phyloP scores from a whole-genome alignment of 2,329 filamentous ascomycete species.

The Cladosporium velox region DNA sequence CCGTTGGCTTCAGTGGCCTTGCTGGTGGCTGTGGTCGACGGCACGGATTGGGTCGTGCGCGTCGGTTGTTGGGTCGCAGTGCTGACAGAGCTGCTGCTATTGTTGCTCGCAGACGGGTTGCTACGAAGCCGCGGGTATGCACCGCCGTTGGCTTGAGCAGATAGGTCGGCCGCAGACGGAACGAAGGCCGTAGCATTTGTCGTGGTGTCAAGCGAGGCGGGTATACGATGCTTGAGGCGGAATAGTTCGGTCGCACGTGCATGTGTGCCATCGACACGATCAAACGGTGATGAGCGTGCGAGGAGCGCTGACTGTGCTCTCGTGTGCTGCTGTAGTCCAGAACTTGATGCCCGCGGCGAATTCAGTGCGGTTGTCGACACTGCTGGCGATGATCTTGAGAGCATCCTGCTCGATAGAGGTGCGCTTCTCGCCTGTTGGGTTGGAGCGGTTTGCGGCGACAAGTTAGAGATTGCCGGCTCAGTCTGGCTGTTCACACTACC shows the following conservation, averaged over 20 bases:
- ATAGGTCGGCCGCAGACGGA: background rate
- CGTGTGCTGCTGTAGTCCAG: slow-evolving; percentile 1
- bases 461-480: background rate
- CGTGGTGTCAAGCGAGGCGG: background rate
- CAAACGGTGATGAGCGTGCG: slow-evolving; percentile 13
- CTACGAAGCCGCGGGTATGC: slow-evolving; percentile 29
- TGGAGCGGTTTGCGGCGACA: background rate
- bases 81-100: background rate
- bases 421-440: background rate
- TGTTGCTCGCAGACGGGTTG: background rate
- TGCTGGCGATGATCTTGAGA: background rate
- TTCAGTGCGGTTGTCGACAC: background rate
- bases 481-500: background rate
- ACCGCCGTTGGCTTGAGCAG: slow-evolving; percentile 32
- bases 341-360: background rate
- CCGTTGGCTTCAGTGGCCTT: background rate
- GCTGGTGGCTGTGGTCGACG: background rate
- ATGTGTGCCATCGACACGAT: background rate
- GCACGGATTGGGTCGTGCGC: background rate
- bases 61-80: background rate
- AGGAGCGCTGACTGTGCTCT: slow-evolving; percentile 12
- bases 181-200: background rate
- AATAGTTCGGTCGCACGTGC: slow-evolving; percentile 13
- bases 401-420: background rate
- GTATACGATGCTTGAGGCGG: slow-evolving; percentile 15